Conservation (phyloP, 345 rosid species). For the Gynandropsis gynandra region DNA sequence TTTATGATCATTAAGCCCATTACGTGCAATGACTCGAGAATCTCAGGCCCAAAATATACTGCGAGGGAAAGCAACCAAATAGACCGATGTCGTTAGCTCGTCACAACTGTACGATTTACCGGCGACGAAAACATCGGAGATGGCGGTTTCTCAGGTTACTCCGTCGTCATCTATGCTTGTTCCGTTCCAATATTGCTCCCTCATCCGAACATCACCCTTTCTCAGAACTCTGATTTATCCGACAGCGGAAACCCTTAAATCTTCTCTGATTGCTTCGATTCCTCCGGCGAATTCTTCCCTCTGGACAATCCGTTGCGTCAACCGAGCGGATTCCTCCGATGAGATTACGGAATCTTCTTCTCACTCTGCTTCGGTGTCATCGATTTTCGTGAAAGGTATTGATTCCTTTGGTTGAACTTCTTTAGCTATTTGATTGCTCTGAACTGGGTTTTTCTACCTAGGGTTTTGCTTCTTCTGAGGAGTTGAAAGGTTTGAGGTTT, state of each 20-base stretch:
- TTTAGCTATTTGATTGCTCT: background rate
- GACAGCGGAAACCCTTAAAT: conserved; percentile 8
- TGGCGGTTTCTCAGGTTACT: conserved; percentile 27
- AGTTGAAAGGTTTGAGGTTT: background rate
- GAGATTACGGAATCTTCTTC: conserved; percentile 17
- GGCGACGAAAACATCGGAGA: conserved; percentile 19
- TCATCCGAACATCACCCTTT: background rate
- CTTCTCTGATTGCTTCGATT: conserved; percentile 11
- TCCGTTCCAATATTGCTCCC: conserved; percentile 1
- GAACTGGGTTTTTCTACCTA: background rate
- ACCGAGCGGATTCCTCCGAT: conserved; percentile 10
- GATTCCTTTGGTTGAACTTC: conserved; percentile 2
- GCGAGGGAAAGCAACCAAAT: no score
- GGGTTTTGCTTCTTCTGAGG: background rate
- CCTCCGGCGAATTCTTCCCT: conserved; percentile 14
- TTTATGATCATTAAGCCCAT: no score
- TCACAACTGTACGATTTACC: background rate
- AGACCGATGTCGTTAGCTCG: no score
- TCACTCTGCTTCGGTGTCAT: conserved; percentile 17
- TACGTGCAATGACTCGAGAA: no score
- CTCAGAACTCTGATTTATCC: background rate
- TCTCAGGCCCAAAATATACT: no score
- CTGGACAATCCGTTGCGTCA: conserved; percentile 20
- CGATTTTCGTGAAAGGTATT: conserved; percentile 28
- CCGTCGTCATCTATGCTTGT: background rate